phyloP scores from a whole-genome alignment of 768 basidiomycete species.

The Lactifluus rugatus region DNA sequence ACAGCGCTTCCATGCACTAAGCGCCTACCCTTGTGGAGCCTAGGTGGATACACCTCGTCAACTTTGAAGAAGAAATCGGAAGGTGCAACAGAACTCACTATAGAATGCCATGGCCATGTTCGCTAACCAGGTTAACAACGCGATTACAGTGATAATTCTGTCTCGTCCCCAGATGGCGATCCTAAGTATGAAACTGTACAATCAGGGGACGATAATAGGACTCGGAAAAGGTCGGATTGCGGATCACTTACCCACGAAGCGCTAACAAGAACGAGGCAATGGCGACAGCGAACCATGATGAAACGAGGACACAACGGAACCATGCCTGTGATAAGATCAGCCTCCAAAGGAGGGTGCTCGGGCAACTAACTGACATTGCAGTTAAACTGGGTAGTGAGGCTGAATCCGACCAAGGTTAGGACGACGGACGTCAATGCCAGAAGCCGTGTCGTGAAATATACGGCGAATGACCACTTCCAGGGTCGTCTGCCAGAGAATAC shows the following conservation, averaged over 20 bases:
- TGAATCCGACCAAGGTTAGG: slow-evolving; percentile 15
- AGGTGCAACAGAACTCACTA: background rate
- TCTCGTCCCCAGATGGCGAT: slow-evolving; percentile 17
- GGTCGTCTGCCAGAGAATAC: slow-evolving; percentile 17
- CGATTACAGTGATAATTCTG: background rate
- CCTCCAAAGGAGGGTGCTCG: background rate
- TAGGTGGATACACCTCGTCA: background rate
- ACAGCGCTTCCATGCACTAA: no score
- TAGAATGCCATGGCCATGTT: slow-evolving; percentile 3
- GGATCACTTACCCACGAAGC: slow-evolving; percentile 14
- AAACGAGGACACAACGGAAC: slow-evolving; percentile 6
- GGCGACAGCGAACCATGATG: slow-evolving; percentile 13
- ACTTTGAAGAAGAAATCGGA: background rate
- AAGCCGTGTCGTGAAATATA: slow-evolving; percentile 8
- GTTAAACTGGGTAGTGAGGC: background rate
- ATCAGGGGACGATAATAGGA: background rate
- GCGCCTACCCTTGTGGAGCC: slow-evolving; percentile 5
- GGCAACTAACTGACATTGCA: slow-evolving; percentile 10
- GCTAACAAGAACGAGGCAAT: slow-evolving; percentile 16
- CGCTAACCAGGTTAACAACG: background rate
- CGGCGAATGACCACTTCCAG: slow-evolving; percentile 18
- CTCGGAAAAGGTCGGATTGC: background rate
- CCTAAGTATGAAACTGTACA: background rate
- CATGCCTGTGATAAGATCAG: slow-evolving; percentile 5
- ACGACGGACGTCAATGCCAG: slow-evolving; percentile 3